Evolutionary conservation across 2,329 filamentous ascomycete genomes (phyloP), one percentile per base, ranked within the genome.

Genomic region (Pestalotiopsis sp.): DNA sequence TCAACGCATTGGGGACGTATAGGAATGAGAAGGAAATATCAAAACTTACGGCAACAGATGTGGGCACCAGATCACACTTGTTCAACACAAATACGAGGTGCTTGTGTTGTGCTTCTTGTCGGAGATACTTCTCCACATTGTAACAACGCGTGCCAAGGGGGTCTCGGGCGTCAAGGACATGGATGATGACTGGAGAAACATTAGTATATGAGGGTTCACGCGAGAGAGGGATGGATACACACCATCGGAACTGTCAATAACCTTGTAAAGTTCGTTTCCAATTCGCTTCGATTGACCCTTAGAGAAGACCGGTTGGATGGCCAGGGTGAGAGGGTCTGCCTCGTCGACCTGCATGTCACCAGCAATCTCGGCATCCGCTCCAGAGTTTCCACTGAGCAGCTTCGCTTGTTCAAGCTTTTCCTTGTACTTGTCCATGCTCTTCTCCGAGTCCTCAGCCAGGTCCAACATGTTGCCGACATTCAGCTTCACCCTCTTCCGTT

Each of bases 91-190:
- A 97, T 27, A 97, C 89, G 68, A 99, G 85, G 80, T 98, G 95
- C 84, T 99, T 99, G 82, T 99, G 96, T 7, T 95, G 94, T 17
- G 95, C 95, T 78, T 99, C 96, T 72, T 96, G 93, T 70, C 89
- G 90, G 63, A 99, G 91, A 78, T 98, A 98, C 78, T 98, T 97
- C 79, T 99, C 93, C 27, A 97, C 91, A 75, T 93, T 93, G 38
- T 91, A 88, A 84, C 96, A 99, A 67, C 96, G 88, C 17, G 96
- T 98, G 41, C 96, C 96, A 12, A 95, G 83, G 3, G 94, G 95
- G 80, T 97, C 94, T 81, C 94, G 88, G 56, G 95, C 94, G 80
- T 98, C 95, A 1, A 97, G 84, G 14, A 97, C 93, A 76, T 98
- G 96, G n/a, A 99, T 92, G 60, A 99, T 90, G 45, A 99, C 95